Base-by-base conservation (phyloP, 2,329 filamentous ascomycete species). In the Graphiopsis chlorocephala region DNA sequence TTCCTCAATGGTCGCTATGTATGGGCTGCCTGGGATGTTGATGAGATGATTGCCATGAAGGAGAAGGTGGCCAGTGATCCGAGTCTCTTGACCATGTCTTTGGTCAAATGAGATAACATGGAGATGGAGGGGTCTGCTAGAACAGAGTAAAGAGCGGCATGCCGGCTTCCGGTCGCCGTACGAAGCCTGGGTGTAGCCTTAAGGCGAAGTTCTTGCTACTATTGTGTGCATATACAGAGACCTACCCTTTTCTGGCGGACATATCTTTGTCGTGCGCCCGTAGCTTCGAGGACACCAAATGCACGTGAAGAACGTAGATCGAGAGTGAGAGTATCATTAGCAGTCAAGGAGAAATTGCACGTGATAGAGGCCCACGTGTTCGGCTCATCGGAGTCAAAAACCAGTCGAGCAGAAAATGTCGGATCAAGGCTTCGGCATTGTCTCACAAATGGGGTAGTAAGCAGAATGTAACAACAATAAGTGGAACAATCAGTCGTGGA, bases 1-100 rank as follows among this genome's bases (percentile, higher is more conserved):
- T 81, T 80, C 59, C 65, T 81, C 28, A 74, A 76, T 65, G 78
- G 78, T 1, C 70, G 76, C 12, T 76, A 70, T 65, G 68, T 79
- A 6, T 78, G 74, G 72, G 72, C 73, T 1, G 74, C 77, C 35
- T 80, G 78, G 78, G 78, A 81, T 72, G 78, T 80, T 4, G 73
- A 78, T n/a, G 78, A 81, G 66, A 65, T 79, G 59, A 59, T 69
- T 29, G 61, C 58, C 4, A 47, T 69, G 56, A 69, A 67, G 65
- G 61, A 67, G 33, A 65, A 62, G 50, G 45, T 70, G 28, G 58
- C 53, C 29, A 64, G 64, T 26, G 67, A 72, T 20, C 66, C 64
- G 12, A 48, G 26, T 17, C 69, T 70, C 28, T 57, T 74, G 56
- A 71, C 61, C 52, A 63, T 70, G 42, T 67, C 66, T 2, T 47